Evolutionary conservation across 2,329 filamentous ascomycete genomes (phyloP).

Genomic region (Mycosphaerella sp.): DNA sequence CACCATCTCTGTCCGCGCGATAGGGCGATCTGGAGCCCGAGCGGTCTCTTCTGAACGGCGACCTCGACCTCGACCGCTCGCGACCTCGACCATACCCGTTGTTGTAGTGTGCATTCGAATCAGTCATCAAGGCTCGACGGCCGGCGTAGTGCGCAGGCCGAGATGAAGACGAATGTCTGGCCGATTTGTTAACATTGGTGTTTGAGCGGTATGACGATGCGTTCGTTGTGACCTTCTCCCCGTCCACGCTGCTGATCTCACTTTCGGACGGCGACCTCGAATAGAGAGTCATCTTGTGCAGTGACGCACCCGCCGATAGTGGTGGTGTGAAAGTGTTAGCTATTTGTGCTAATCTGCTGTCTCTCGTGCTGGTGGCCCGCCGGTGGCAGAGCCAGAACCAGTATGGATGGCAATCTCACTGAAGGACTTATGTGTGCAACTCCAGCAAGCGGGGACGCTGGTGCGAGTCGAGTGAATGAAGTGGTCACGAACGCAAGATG

Average conservation of each 20-base stretch:
- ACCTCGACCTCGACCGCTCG: constrained; percentile 46
- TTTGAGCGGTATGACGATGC: constrained; percentile 60
- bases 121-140: constrained; percentile 17
- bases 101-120: constrained; percentile 26
- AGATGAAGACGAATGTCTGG: constrained; percentile 56
- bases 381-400: constrained; percentile 20
- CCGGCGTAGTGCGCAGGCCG: constrained; percentile 23
- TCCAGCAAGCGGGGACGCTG: constrained; percentile 14
- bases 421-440: constrained; percentile 22
- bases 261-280: constrained; percentile 77
- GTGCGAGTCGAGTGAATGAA: background rate
- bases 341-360: constrained; percentile 15
- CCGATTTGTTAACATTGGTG: constrained; percentile 84
- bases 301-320: background rate
- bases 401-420: constrained; percentile 27
- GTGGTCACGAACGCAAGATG: too few species aligned
- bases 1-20: constrained; percentile 32
- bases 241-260: constrained; percentile 61
- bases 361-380: constrained; percentile 8
- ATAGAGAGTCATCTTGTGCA: constrained; percentile 35
- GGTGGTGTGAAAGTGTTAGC: constrained; percentile 24
- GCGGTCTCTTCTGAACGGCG: constrained; percentile 47
- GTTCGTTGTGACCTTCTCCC: constrained; percentile 75
- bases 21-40: constrained; percentile 30
- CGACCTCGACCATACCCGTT: constrained; percentile 28